phyloP scores from a whole-genome alignment of 2,329 filamentous ascomycete genomes.

The Colletotrichum sp. region DNA sequence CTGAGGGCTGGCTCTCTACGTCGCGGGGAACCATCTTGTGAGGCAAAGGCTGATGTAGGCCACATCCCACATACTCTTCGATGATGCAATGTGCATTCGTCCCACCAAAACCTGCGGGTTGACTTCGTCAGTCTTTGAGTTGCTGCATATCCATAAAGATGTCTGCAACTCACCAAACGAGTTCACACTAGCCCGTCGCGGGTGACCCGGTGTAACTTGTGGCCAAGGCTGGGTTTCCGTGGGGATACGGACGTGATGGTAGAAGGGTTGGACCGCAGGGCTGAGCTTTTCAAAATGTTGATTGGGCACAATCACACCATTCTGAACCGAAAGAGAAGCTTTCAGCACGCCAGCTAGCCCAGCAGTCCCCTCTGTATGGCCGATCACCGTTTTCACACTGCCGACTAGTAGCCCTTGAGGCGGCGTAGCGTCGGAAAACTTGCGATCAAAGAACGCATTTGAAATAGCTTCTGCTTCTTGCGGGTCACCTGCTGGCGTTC shows the following conservation, averaged over 20 bases:
- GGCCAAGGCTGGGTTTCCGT: constrained; percentile 15
- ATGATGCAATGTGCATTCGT: constrained; percentile 6
- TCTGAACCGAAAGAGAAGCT: constrained; percentile 23
- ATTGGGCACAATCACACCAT: constrained; percentile 31
- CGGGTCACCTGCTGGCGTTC: constrained; percentile 41
- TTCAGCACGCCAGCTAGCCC: constrained; percentile 31
- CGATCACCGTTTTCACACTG: constrained; percentile 31
- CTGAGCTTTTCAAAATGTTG: constrained; percentile 32
- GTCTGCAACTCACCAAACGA: constrained; percentile 36
- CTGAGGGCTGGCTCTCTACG: neutral
- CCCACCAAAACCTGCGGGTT: neutral
- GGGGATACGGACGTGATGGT: constrained; percentile 8
- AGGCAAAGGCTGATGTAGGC: neutral
- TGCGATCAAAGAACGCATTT: neutral
- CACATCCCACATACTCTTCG: neutral
- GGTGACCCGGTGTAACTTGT: neutral
- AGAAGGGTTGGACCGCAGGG: constrained; percentile 28
- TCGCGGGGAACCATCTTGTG: neutral
- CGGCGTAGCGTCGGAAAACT: neutral
- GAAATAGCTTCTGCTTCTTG: constrained; percentile 36
- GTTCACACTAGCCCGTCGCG: constrained; percentile 21
- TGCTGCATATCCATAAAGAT: neutral
- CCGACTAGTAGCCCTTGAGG: constrained; percentile 18
- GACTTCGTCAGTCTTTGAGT: neutral
- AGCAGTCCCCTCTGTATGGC: constrained; percentile 29